Base-by-base conservation (phyloP, 257 asterid species). In the Leonotis leonurus region DNA sequence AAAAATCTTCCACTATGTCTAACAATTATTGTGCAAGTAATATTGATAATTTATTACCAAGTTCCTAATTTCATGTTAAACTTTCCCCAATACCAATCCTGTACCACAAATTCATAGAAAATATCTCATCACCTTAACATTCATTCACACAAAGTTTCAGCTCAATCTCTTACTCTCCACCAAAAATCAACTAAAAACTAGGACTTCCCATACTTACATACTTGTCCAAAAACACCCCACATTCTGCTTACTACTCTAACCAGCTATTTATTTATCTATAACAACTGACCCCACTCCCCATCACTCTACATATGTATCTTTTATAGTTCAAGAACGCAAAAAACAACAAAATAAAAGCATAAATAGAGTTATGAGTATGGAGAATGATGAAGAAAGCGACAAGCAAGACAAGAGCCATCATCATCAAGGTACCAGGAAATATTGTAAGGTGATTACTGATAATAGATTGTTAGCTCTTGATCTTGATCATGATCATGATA, bases 161-260 rank as follows among this genome's bases (percentile, higher is more conserved):
- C 56, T 40, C 49, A 53, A 54, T 75, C 76, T 26, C 60, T 70
- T 62, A 36, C 57, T 71, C 83, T 71, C 83, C 66, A 77, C 89
- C 86, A 77, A 68, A 63, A 68, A 60, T 56, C 73, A 24, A 78
- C 89, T 81, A 68, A 74, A 83, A 83, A 83, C 75, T 70, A 83
- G 95, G 95, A 62, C 77, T 75, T 68, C 79, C 78, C 58, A 56
- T 77, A 57, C 57, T 73, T 73, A 66, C 79, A 76, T 26, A 37
- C 32, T 20, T 35, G 24, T 41, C 64, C 33, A 14, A 59, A 43
- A 25, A 43, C 48, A 13, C 21, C 52, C 33, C 37, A 24, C 36
- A 21, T 71, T 71, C 59, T 58, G 60, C 70, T 60, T 64, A 30
- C 62, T 51, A 57, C 58, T 73, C 70, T 69, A 61, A 70, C 62